Base-by-base conservation (phyloP, 1,284 basidiomycete species). In the Moesziomyces sp. region DNA sequence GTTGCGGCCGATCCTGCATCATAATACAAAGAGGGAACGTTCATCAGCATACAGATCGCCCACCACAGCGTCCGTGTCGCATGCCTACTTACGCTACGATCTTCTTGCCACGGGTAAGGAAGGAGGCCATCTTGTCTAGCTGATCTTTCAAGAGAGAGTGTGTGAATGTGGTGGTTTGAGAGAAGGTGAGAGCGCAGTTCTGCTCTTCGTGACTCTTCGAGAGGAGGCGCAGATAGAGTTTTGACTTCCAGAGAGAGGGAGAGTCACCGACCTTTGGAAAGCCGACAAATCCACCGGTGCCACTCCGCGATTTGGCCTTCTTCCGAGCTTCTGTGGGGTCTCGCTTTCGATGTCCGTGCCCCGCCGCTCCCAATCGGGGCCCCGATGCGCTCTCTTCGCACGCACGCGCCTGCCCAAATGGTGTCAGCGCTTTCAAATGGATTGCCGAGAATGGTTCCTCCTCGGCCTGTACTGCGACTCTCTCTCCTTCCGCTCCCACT, bases 1-100 rank as follows among this genome's bases (percentile, higher is more conserved):
- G 82, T 87, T 87, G 50, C 83, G 81, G 3, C 83, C 83, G 61
- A 84, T 84, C 44, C 83, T 83, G 47, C 47, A 9, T n/a, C n/a
- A 13, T 3, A 3, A 33, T 8, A 11, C 10, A 33, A 13, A 33
- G 3, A 11, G 13, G 30, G 13, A 11, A 33, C 8, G 13, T 33
- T 33, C 30, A 33, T 33, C 13, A 33, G 30, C 30, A 33, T 33
- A 11, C 30, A 33, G 30, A 33, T 4, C 30, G 13, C 10, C 30
- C 30, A 33, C 10, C 30, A 13, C 30, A 11, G 13, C 10, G 1
- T 33, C 30, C 30, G 3, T 2, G 11, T 33, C 10, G 30, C 30
- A 2, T 33, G 30, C 30, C 21, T 21, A 73, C 71, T 74, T 46
- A 74, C 66, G 73, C 73, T 16, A 75, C 68, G 30, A 75, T 71